phyloP scores from a whole-genome alignment of 441 rosid genomes.

The Syzygium malaccense region DNA sequence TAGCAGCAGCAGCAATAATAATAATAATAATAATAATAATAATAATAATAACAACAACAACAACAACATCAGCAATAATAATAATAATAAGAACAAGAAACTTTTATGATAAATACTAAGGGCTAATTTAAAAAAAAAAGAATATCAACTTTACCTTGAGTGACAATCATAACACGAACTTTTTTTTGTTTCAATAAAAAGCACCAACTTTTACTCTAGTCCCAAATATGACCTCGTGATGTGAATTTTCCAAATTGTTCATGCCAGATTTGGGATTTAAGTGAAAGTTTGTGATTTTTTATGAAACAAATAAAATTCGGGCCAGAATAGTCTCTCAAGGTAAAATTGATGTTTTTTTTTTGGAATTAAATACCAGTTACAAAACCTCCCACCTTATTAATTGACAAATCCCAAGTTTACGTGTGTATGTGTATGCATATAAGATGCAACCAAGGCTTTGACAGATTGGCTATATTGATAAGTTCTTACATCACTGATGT shows the following conservation, averaged over 20 bases:
- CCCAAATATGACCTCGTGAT: too few relatives aligned
- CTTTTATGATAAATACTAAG: neutral
- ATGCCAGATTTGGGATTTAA: too few relatives aligned
- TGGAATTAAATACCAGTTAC: neutral
- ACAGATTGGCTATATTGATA: neutral
- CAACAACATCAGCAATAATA: fast-evolving
- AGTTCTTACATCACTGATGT: neutral
- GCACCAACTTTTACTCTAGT: too few relatives aligned
- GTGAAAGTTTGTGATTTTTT: too few relatives aligned
- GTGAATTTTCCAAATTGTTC: too few relatives aligned
- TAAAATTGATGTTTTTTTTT: too few relatives aligned
- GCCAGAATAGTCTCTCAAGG: too few relatives aligned
- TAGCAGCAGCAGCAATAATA: neutral
- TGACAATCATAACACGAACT: too few relatives aligned
- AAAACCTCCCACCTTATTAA: neutral
- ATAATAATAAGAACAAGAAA: neutral
- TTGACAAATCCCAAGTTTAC: neutral
- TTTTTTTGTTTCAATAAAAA: too few relatives aligned
- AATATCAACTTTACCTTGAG: too few relatives aligned
- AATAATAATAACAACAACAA: neutral
- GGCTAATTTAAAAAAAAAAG: too few relatives aligned
- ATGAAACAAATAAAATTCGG: too few relatives aligned
- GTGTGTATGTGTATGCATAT: neutral
- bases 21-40: neutral
- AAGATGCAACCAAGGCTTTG: neutral